phyloP scores from a whole-genome alignment of 768 basidiomycete species.

The Kwoniella dejecticola region DNA sequence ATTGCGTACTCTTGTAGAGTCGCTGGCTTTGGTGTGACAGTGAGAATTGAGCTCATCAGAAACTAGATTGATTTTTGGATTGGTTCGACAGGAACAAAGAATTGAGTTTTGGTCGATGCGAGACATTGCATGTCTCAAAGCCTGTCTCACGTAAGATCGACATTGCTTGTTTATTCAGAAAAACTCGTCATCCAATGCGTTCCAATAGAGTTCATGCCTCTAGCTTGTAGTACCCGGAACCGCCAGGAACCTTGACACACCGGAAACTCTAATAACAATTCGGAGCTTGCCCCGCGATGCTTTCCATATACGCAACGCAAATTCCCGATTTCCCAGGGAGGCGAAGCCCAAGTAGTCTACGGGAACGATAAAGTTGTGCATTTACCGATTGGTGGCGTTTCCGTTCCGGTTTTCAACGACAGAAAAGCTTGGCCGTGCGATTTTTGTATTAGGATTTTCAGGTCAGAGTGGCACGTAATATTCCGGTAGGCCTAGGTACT shows the following conservation, averaged over 20 bases:
- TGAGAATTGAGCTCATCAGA: too few relatives aligned
- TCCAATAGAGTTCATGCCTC: background rate
- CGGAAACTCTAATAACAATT: slow-evolving; percentile 11
- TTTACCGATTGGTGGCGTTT: slow-evolving; percentile 4
- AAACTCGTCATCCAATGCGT: background rate
- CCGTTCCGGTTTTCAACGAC: slow-evolving; percentile 1
- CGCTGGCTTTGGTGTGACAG: too few relatives aligned
- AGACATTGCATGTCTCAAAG: slow-evolving; percentile 4
- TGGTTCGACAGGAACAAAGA: background rate
- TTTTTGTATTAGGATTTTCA: too few relatives aligned
- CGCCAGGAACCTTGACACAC: background rate
- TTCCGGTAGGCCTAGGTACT: background rate
- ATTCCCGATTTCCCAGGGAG: too few relatives aligned
- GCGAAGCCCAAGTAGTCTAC: too few relatives aligned
- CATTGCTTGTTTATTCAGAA: too few relatives aligned
- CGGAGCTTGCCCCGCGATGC: too few relatives aligned
- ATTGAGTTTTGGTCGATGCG: background rate
- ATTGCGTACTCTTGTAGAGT: too few relatives aligned
- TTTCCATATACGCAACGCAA: too few relatives aligned
- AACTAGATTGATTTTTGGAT: too few relatives aligned
- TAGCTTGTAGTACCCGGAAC: background rate
- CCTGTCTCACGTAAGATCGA: slow-evolving; percentile 8
- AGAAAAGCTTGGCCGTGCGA: too few relatives aligned
- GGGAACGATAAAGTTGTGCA: slow-evolving; percentile 11
- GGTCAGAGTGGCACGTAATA: too few relatives aligned